phyloP scores from a whole-genome alignment of 2,329 filamentous ascomycete genomes.

The Zarea fungicola region DNA sequence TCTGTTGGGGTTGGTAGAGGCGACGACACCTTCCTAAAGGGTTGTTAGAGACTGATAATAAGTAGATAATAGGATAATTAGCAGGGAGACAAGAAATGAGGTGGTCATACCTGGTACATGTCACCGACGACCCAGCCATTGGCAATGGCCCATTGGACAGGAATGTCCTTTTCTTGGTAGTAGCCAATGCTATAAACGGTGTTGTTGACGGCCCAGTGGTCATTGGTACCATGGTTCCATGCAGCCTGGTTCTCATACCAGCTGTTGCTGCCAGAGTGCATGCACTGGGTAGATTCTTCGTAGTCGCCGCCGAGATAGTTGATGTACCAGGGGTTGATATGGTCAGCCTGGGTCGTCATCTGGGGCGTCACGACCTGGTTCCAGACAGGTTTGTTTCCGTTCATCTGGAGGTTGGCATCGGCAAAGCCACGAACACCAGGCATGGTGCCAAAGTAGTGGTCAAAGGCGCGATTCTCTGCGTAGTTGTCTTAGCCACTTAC shows the following conservation, averaged over 20 bases:
- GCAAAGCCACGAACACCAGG: constrained; percentile 50
- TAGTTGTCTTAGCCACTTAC: neutral
- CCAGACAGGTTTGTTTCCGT: constrained; percentile 40
- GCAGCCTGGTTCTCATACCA: constrained; percentile 48
- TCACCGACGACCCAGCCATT: constrained; percentile 51
- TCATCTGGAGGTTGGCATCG: constrained; percentile 50
- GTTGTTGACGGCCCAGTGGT: constrained; percentile 49
- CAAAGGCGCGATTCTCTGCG: constrained; percentile 32
- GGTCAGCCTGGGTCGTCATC: constrained; percentile 34
- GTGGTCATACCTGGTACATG: constrained; percentile 46
- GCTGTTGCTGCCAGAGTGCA: constrained; percentile 45
- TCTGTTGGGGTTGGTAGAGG: constrained; percentile 48
- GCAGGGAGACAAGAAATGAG: no score
- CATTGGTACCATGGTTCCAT: constrained; percentile 45
- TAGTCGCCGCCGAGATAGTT: constrained; percentile 49
- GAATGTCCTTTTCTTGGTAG: constrained; percentile 46
- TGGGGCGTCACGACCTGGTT: constrained; percentile 38
- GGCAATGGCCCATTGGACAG: constrained; percentile 49
- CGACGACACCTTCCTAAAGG: constrained; percentile 42
- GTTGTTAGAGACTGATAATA: constrained; percentile 31
- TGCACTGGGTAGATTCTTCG: constrained; percentile 48
- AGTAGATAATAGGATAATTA: constrained; percentile 22
- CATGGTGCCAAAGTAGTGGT: constrained; percentile 52
- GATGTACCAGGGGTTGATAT: constrained; percentile 48
- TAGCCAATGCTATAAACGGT: constrained; percentile 50